These are phyloP conservation scores for Oxyria digyna DNA, from an alignment of 148 eudicot genomes.

Conservation along the genomic window DNA sequence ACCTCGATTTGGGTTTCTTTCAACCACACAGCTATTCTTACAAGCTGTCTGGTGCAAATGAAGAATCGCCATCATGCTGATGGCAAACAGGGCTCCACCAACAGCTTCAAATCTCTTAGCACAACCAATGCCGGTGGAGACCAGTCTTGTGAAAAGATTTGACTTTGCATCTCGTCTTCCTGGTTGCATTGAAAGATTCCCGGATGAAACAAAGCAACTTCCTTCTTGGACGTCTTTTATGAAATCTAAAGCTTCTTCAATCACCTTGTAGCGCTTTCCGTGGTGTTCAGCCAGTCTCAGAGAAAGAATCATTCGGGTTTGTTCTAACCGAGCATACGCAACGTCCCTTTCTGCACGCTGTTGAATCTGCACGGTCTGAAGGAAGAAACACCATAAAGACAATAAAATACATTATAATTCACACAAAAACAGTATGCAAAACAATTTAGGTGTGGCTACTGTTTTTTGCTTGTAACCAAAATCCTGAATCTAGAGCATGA, in stretches of 20 bases:
- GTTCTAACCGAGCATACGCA: slow-evolving; percentile 83
- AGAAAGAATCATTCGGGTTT: slow-evolving; percentile 77
- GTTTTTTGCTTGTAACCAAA: not conserved
- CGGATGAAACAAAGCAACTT: slow-evolving; percentile 34
- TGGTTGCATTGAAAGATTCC: slow-evolving; percentile 21
- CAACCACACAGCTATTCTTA: slow-evolving; percentile 21
- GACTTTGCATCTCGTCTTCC: slow-evolving; percentile 22
- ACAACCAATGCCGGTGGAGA: slow-evolving; percentile 31
- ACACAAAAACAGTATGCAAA: not conserved
- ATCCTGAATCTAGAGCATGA: not conserved
- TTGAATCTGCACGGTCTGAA: slow-evolving; percentile 70
- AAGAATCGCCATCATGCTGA: slow-evolving; percentile 77
- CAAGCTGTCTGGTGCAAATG: slow-evolving; percentile 51
- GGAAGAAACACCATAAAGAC: slow-evolving; percentile 5
- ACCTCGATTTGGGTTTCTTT: slow-evolving; percentile 24
- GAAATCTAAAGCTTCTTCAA: slow-evolving; percentile 81
- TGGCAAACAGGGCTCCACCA: slow-evolving; percentile 71
- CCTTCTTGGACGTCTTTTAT: slow-evolving; percentile 63
- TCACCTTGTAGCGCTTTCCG: slow-evolving; percentile 74
- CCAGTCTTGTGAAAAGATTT: slow-evolving; percentile 31
- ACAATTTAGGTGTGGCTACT: not conserved
- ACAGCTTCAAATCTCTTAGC: slow-evolving; percentile 47
- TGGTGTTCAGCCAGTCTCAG: slow-evolving; percentile 79
- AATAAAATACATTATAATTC: not conserved
- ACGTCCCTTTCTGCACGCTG: slow-evolving; percentile 91